phyloP scores from a whole-genome alignment of 2,329 filamentous ascomycete genomes.

The Geoglossum cookeanum region DNA sequence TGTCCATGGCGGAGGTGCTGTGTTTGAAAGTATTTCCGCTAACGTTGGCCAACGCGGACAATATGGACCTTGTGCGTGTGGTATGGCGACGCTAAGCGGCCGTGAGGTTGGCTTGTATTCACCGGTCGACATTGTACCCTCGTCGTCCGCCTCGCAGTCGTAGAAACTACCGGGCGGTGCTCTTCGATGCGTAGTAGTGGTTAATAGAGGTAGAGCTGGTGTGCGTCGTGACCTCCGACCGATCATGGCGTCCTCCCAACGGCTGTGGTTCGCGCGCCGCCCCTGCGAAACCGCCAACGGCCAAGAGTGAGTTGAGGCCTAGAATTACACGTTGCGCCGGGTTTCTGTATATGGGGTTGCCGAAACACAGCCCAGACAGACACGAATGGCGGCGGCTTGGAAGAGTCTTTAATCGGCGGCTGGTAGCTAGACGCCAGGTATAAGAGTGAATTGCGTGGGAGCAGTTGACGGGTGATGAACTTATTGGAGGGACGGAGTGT shows the following conservation, averaged over 20 bases:
- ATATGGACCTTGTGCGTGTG: slow-evolving; percentile 27
- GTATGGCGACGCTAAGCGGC: slow-evolving; percentile 32
- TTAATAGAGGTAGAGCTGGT: not conserved
- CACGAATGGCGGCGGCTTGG: not conserved
- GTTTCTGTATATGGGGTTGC: not conserved
- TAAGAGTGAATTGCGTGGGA: not conserved
- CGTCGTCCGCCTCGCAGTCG: slow-evolving; percentile 28
- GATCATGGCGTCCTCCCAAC: slow-evolving; percentile 4
- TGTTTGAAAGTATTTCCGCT: slow-evolving; percentile 72
- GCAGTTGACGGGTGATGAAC: too few relatives aligned
- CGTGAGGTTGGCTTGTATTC: slow-evolving; percentile 23
- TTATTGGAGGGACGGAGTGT: too few relatives aligned
- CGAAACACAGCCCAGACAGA: not conserved
- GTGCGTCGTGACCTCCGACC: slow-evolving; percentile 1
- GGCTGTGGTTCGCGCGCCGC: not conserved
- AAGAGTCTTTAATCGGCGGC: not conserved
- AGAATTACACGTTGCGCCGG: not conserved
- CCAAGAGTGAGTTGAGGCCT: not conserved
- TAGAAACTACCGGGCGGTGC: slow-evolving; percentile 16
- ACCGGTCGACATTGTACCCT: slow-evolving; percentile 29
- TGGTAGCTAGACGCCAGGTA: not conserved
- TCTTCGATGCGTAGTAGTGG: not conserved
- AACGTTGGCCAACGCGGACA: slow-evolving; percentile 50
- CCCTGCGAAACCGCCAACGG: not conserved
- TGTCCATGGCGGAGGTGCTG: slow-evolving; percentile 73